Evolutionary conservation across 441 rosid genomes (phyloP).

Genomic region (Croton setiger): DNA sequence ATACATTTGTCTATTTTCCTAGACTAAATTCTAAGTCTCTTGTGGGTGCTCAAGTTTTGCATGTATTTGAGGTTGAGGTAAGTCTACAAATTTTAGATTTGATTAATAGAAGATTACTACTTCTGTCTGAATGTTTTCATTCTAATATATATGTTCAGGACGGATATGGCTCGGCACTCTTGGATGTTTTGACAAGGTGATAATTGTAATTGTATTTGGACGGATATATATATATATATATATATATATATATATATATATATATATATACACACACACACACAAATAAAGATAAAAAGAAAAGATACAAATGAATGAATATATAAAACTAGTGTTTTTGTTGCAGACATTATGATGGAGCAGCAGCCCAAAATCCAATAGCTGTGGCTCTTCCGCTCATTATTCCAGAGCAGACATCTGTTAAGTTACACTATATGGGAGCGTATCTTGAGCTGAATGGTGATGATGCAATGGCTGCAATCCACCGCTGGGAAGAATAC

Average conservation of each 20-base stretch:
- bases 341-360: background rate
- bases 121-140: background rate
- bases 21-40: background rate
- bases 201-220: too few species aligned
- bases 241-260: too few species aligned
- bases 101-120: background rate
- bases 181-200: background rate
- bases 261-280: too few species aligned
- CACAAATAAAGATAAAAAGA: too few species aligned
- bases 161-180: background rate
- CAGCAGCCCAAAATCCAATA: background rate
- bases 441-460: background rate
- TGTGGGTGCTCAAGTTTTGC: background rate
- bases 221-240: too few species aligned
- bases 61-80: background rate
- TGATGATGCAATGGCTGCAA: too few species aligned
- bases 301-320: background rate
- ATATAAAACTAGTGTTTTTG: background rate
- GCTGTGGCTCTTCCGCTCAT: background rate
- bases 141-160: background rate
- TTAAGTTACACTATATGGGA: background rate
- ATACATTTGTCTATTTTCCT: background rate
- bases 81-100: background rate
- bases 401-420: background rate
- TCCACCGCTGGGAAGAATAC: too few species aligned